phyloP scores from a whole-genome alignment of 306 rosid species.

The Gastrolobium villosum region DNA sequence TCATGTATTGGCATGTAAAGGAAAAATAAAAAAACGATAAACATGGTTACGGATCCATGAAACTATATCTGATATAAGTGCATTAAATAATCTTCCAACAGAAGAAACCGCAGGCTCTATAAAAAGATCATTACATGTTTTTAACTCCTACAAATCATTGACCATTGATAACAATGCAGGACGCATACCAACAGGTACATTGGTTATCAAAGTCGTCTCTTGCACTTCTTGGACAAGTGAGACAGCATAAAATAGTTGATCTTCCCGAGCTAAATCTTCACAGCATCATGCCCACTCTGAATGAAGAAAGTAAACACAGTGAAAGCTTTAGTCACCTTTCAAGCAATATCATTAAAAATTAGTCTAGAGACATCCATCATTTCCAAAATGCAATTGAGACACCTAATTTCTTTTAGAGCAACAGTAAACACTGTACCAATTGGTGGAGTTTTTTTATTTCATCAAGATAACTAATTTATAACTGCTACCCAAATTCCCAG shows the following conservation, averaged over 20 bases:
- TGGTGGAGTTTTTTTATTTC: background rate
- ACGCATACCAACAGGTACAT: slow-evolving; percentile 78
- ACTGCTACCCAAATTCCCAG: slow-evolving; percentile 3
- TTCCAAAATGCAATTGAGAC: slow-evolving; percentile 10
- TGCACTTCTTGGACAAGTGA: slow-evolving; percentile 62
- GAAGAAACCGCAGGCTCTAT: slow-evolving; percentile 1
- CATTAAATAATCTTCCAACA: slow-evolving; percentile 28
- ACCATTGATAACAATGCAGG: slow-evolving; percentile 68
- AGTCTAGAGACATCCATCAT: background rate
- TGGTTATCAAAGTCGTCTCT: slow-evolving; percentile 74
- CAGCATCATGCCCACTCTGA: slow-evolving; percentile 55
- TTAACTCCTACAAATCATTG: slow-evolving; percentile 29
- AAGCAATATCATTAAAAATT: slow-evolving; percentile 23
- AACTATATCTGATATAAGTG: slow-evolving; percentile 10
- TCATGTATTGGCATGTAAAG: slow-evolving; percentile 23
- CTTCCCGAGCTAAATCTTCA: slow-evolving; percentile 41
- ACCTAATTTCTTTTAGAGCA: slow-evolving; percentile 2
- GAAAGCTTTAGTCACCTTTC: slow-evolving; percentile 43
- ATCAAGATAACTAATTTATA: slow-evolving; percentile 11
- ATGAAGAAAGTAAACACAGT: slow-evolving; percentile 12
- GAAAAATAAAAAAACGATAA: background rate
- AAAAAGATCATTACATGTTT: slow-evolving; percentile 32
- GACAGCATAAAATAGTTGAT: slow-evolving; percentile 3
- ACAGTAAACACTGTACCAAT: background rate
- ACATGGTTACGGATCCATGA: slow-evolving; percentile 24